Base-by-base conservation (phyloP, 352 stramenopile species). In the Pythium utonaiense region DNA sequence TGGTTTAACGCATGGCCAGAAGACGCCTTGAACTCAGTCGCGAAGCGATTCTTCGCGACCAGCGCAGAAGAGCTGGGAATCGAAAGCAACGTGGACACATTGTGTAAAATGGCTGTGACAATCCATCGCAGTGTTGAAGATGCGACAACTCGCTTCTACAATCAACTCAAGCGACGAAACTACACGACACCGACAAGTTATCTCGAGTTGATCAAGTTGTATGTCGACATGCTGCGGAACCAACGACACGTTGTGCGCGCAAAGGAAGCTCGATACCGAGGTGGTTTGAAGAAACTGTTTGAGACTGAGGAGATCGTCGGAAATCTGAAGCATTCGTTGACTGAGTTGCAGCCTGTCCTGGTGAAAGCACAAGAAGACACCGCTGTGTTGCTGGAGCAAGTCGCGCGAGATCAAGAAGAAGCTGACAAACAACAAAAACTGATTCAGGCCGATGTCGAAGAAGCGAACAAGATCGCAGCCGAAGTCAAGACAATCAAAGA, bases 121-220 rank as follows among this genome's bases (percentile, higher is more conserved):
- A 97, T 98, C 53, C 93, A 98, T 60, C 82, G 89, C 30, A 95
- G 80, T 36, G 93, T 98, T 13, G 92, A 98, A 62, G 86, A 88
- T 41, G 77, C 80, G 7, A 92, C 91, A 0, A 78, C 78, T 25
- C 69, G 66, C 10, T 91, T 93, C 38, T 97, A 88, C 58, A 70
- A 78, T 10, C 74, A 95, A 42, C 76, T 97, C 22, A 83, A 97
- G 54, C 85, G 90, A 10, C 84, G 89, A 16, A 98, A 97, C 64
- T 98, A 98, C 60, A 97, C 94, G n/a, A 98, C 94, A 7, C 93
- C 94, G 1, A 98, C 93, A 42, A 97, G 88, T 54, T 98, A 98
- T 60, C 69, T 98, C 5, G 94, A 98, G 64, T 80, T 98, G n/a
- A 95, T 98, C 48, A 88, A 93, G 34, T 67, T 97, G 30, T 98